Percentiles rank a stretch among this genome's conserved stretches.
phyloP scores from a whole-genome alignment of 2,329 filamentous ascomycete species.

The Stagonosporopsis rhizophila region DNA sequence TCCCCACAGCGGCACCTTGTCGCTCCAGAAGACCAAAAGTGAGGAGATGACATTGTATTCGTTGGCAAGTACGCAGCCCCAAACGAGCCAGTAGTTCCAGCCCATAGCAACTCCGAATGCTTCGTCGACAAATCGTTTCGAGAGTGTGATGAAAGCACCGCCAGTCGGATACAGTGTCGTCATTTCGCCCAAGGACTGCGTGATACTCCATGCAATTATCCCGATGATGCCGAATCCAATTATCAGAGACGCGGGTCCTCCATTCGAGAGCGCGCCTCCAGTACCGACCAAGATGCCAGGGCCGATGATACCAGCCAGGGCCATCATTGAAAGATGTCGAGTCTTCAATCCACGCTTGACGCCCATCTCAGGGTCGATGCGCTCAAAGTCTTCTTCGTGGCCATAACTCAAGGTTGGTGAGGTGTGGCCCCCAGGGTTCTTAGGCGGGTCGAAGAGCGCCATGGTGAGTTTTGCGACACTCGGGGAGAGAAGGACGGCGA shows the following conservation, averaged over 20 bases:
- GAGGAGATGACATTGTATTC: conserved; percentile 74
- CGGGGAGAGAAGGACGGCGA: not conserved
- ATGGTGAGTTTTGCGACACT: conserved; percentile 18
- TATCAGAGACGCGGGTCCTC: conserved; percentile 73
- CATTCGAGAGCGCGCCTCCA: conserved; percentile 71
- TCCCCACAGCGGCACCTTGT: conserved; percentile 53
- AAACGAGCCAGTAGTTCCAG: conserved; percentile 60
- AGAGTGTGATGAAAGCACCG: conserved; percentile 74
- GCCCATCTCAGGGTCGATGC: conserved; percentile 66
- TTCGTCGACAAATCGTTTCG: conserved; percentile 64
- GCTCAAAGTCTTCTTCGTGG: conserved; percentile 37
- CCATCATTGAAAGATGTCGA: conserved; percentile 68
- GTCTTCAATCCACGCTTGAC: conserved; percentile 75
- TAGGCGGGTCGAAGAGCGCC: conserved; percentile 30
- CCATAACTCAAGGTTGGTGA: conserved; percentile 29
- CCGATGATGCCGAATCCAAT: conserved; percentile 80
- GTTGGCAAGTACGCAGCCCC: conserved; percentile 70
- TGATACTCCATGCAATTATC: conserved; percentile 70
- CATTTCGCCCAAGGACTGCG: conserved; percentile 77
- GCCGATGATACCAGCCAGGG: conserved; percentile 63
- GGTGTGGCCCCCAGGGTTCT: conserved; percentile 22
- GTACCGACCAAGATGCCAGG: conserved; percentile 76
- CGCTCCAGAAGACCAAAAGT: conserved; percentile 71
- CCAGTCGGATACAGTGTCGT: conserved; percentile 76
- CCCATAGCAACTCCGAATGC: conserved; percentile 34